Conservation (phyloP, 306 rosid genomes). For the Quercus agrifolia region DNA sequence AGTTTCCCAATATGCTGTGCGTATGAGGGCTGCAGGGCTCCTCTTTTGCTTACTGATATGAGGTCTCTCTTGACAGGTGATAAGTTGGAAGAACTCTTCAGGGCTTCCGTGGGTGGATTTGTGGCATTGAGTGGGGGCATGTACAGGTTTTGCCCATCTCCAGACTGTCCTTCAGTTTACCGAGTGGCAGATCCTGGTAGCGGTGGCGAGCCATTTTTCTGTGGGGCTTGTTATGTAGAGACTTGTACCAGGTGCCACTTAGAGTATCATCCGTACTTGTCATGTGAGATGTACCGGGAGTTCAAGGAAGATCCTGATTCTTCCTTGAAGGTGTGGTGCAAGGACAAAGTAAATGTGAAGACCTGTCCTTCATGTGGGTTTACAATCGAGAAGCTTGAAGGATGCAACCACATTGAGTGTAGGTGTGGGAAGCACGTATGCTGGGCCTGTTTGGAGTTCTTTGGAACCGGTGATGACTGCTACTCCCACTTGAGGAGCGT, state of each 20-base stretch:
- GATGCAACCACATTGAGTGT: constrained; percentile 91
- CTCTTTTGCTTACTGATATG: constrained; percentile 55
- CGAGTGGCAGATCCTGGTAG: constrained; percentile 48
- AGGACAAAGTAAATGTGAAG: constrained; percentile 75
- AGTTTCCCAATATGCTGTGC: constrained; percentile 74
- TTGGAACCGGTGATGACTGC: constrained; percentile 56
- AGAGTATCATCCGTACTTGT: constrained; percentile 76
- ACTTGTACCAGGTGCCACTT: constrained; percentile 83
- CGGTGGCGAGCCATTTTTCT: constrained; percentile 58
- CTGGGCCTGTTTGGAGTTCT: constrained; percentile 81
- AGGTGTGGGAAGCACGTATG: constrained; percentile 87
- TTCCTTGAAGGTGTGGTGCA: constrained; percentile 81
- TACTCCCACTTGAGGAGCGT: constrained; percentile 66
- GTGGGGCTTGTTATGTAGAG: constrained; percentile 85
- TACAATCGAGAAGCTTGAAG: constrained; percentile 78
- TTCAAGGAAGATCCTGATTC: constrained; percentile 84
- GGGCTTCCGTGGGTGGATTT: constrained; percentile 81
- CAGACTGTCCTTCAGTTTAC: constrained; percentile 86
- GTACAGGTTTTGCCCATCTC: constrained; percentile 85
- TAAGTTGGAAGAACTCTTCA: constrained; percentile 83
- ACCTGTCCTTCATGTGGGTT: constrained; percentile 60
- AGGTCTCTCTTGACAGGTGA: constrained; percentile 48
- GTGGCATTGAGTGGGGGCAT: constrained; percentile 55
- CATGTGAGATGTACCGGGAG: constrained; percentile 70
- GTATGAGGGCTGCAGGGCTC: constrained; percentile 45